phyloP scores from a whole-genome alignment of 768 basidiomycete genomes.

The Rhodosporidiobolus sp. region DNA sequence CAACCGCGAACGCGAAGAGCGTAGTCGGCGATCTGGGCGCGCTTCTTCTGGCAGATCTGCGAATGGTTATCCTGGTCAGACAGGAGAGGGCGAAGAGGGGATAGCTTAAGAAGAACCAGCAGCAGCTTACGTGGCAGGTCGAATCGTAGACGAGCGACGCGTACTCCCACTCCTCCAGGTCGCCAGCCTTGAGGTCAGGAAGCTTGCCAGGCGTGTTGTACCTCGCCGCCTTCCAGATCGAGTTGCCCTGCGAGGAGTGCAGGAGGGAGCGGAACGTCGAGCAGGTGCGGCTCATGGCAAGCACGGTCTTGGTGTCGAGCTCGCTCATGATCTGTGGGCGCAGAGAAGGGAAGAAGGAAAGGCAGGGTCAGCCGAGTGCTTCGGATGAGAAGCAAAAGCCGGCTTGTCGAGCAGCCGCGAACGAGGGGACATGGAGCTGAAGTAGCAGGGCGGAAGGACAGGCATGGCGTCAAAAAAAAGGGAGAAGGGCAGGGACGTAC shows the following conservation, averaged over 20 bases:
- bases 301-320: slow-evolving; percentile 15
- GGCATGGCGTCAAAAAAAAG: too few relatives aligned
- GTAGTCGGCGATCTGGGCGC: slow-evolving; percentile 9
- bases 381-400: too few relatives aligned
- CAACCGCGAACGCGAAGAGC: slow-evolving; percentile 9
- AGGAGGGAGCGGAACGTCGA: slow-evolving; percentile 12
- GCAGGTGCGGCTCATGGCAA: slow-evolving; percentile 24
- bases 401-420: too few relatives aligned
- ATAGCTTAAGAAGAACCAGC: not conserved
- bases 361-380: too few relatives aligned
- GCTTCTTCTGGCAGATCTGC: slow-evolving; percentile 16
- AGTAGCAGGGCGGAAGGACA: too few relatives aligned
- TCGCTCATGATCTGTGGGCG: slow-evolving; percentile 7
- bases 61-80: not conserved
- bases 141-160: slow-evolving; percentile 16
- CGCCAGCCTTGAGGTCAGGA: not conserved
- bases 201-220: not conserved
- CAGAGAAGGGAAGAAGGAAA: not conserved
- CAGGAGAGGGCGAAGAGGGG: fast-evolving
- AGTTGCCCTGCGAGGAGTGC: not conserved
- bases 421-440: too few relatives aligned
- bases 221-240: slow-evolving; percentile 13
- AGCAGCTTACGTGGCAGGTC: slow-evolving; percentile 6
- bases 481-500: not conserved
- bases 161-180: slow-evolving; percentile 20